Evolutionary conservation across 2,329 filamentous ascomycete species (phyloP).

Genomic region (Phaeoacremonium minimum): DNA sequence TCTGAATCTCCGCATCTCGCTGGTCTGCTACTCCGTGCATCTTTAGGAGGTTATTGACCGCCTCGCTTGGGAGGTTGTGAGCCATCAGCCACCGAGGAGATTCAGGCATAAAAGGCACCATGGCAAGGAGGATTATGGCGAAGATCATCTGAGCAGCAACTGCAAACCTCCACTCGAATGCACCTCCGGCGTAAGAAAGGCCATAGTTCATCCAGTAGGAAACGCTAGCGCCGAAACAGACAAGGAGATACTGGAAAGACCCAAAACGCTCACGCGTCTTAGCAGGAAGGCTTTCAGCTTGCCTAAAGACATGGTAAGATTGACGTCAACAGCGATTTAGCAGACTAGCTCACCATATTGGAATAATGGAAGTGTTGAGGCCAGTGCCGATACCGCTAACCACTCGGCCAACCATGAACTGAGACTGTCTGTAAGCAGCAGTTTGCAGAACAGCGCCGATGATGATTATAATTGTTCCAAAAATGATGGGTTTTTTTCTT

Average conservation of each 20-base stretch:
- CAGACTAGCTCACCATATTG: background rate
- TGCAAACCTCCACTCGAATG: conserved; percentile 15
- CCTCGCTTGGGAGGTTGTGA: conserved; percentile 3
- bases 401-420: background rate
- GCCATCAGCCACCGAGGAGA: conserved; percentile 1
- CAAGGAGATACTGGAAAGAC: conserved; percentile 4
- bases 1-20: conserved; percentile 6
- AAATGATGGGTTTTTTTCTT: background rate
- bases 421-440: conserved; percentile 8
- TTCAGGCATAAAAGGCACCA: conserved; percentile 1
- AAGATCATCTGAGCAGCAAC: background rate
- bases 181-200: conserved; percentile 19
- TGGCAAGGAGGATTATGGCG: background rate
- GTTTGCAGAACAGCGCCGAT: conserved; percentile 12
- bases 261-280: conserved; percentile 1
- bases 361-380: background rate
- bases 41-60: conserved; percentile 1
- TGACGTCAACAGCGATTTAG: background rate
- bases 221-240: conserved; percentile 1
- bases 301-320: no score
- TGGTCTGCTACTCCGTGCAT: conserved; percentile 3
- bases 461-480: conserved; percentile 6
- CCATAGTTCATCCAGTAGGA: conserved; percentile 1
- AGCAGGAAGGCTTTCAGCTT: background rate
- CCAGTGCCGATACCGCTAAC: background rate